Base-by-base conservation (phyloP, 2,329 filamentous ascomycete genomes). In the Paecilomyces sp. region DNA sequence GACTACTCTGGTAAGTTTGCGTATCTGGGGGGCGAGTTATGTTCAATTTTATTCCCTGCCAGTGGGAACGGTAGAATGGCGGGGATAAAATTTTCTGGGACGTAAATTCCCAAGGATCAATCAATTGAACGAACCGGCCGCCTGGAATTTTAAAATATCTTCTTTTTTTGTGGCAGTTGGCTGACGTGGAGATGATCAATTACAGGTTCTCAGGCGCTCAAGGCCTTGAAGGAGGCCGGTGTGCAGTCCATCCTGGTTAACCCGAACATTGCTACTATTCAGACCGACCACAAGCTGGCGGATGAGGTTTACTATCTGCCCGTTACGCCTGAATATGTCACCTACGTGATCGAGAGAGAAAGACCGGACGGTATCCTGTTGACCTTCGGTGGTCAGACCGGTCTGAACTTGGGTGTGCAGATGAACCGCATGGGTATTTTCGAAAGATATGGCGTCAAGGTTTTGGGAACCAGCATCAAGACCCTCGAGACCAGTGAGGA, bases 301-400 rank as follows among this genome's bases (percentile, higher is more conserved):
- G 93, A 97, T 74, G 92, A 97, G 80, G 90, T 97, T 71, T 97
- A 97, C 83, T 97, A 97, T 79, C 88, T 97, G 41, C 94, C 94
- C 59, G 92, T 99, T 70, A 99, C 94, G 18, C 90, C 93, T 65
- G 93, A 97, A 83, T 99, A 97, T 79, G 92, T 97, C 73, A 89
- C 89, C 71, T 93, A 97, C 77, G 93, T 99, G 63, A 97, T 99
- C 74, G 92, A 97, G 82, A 88, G 90, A 72, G 94, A 97, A 80
- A 86, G 88, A 74, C 94, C 94, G 51, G 94, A 99, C 81, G 94
- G 93, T 70, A 96, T 99, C 76, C 94, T 97, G 80, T 85, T 97
- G 69, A 94, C 92, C 57, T 99, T 97, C 70, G 94, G 94, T 79
- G 94, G 94, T 57, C 94, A 99, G 82, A 99, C 94, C 36, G 94